Evolutionary conservation across 495 filamentous ascomycete species (phyloP).

Genomic region (Baudoinia panamericana): DNA sequence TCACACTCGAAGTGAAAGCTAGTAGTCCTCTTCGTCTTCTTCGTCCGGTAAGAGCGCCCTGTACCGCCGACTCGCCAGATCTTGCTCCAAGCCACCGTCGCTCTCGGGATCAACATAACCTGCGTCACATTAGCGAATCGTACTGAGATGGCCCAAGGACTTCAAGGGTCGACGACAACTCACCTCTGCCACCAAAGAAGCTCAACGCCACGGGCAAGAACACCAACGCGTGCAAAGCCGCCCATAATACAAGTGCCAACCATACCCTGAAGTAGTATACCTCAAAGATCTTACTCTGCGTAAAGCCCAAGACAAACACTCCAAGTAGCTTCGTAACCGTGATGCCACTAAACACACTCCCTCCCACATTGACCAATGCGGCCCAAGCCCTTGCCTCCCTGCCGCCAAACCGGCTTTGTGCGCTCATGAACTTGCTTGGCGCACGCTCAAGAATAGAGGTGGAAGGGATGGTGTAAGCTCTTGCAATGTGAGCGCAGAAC

Average conservation of each 20-base stretch:
- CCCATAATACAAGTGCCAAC: constrained; percentile 78
- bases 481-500: constrained; percentile 93
- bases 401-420: constrained; percentile 45
- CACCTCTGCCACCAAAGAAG: constrained; percentile 70
- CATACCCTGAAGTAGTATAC: constrained; percentile 98
- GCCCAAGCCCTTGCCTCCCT: constrained; percentile 81
- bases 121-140: constrained; percentile 20
- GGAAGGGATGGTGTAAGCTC: constrained; percentile 89
- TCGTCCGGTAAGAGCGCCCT: constrained; percentile 32
- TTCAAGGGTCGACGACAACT: constrained; percentile 18
- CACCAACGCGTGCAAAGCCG: constrained; percentile 76
- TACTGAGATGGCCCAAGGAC: constrained; percentile 5
- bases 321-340: constrained; percentile 90
- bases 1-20: constrained; percentile 2
- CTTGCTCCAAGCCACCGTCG: constrained; percentile 74
- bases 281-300: constrained; percentile 95
- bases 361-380: constrained; percentile 83
- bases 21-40: constrained; percentile 31
- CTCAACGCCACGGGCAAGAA: constrained; percentile 86
- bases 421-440: constrained; percentile 30
- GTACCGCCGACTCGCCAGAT: constrained; percentile 42
- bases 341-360: constrained; percentile 88
- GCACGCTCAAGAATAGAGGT: constrained; percentile 62
- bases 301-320: constrained; percentile 86
- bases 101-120: constrained; percentile 75